phyloP scores from a whole-genome alignment of 140 eudicot species.

The Flaveria floridana region DNA sequence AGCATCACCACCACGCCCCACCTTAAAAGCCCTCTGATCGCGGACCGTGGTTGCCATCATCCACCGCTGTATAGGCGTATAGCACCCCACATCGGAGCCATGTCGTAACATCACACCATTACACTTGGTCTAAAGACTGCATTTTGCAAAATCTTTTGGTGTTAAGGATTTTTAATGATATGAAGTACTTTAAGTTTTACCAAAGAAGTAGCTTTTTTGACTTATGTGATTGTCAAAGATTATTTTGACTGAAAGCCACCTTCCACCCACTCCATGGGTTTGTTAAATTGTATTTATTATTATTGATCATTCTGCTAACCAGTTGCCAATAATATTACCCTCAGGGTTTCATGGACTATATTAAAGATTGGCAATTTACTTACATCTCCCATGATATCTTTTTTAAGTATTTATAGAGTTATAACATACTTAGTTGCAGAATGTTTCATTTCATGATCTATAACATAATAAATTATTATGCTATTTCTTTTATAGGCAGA shows the following conservation, averaged over 20 bases:
- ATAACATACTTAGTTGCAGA: constrained; percentile 1
- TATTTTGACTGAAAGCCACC: constrained; percentile 25
- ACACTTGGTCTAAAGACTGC: constrained; percentile 5
- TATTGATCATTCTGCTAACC: background rate
- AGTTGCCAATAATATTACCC: background rate
- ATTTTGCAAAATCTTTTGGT: constrained; percentile 16
- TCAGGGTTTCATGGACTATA: background rate
- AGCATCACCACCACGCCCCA: too few species aligned
- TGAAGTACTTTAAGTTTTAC: constrained; percentile 1
- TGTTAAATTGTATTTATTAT: background rate
- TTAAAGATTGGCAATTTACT: constrained; percentile 3
- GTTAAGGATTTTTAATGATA: constrained; percentile 10
- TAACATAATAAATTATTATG: background rate
- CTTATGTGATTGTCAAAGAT: constrained; percentile 21
- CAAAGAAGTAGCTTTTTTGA: constrained; percentile 21
- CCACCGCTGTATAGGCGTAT: too few species aligned
- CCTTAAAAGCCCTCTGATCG: too few species aligned
- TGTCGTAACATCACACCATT: too few species aligned
- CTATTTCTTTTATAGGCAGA: constrained; percentile 55
- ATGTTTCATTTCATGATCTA: constrained; percentile 13
- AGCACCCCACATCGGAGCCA: too few species aligned
- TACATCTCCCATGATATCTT: background rate
- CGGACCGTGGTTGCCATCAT: too few species aligned
- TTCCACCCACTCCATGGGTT: constrained; percentile 12
- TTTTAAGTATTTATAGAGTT: background rate